These are phyloP conservation scores for Cutaneotrichosporon sp. DNA, from an alignment of 1,284 basidiomycete species.

Conservation along the genomic window DNA sequence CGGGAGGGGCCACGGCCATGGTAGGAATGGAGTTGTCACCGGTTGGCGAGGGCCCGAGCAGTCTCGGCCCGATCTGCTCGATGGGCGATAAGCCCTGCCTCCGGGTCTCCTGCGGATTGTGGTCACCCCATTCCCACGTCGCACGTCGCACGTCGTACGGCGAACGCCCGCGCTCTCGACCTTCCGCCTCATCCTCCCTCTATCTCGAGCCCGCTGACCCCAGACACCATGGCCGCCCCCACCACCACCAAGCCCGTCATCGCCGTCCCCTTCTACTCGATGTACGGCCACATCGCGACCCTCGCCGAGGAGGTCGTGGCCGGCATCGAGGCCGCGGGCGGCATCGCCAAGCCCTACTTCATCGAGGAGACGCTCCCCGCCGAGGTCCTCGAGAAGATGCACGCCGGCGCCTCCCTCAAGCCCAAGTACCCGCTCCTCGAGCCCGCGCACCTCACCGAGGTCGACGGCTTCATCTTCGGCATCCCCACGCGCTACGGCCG, in stretches of 20 bases:
- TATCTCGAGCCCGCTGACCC: background rate
- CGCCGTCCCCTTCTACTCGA: slow-evolving; percentile 78
- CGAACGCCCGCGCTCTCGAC: too few species aligned
- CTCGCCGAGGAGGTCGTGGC: slow-evolving; percentile 77
- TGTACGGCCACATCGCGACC: slow-evolving; percentile 76
- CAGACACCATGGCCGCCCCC: slow-evolving; percentile 5
- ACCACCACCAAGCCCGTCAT: slow-evolving; percentile 59
- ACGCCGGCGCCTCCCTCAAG: slow-evolving; percentile 60
- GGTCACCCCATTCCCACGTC: too few species aligned
- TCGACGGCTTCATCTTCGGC: slow-evolving; percentile 62
- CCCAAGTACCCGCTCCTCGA: slow-evolving; percentile 70
- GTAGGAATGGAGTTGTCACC: too few species aligned
- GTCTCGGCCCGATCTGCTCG: too few species aligned
- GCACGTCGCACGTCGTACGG: too few species aligned
- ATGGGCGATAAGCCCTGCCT: too few species aligned
- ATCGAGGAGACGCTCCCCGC: slow-evolving; percentile 75
- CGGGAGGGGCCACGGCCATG: too few species aligned
- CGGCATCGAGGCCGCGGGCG: slow-evolving; percentile 72
- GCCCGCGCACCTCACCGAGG: slow-evolving; percentile 65
- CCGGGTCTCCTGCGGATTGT: too few species aligned
- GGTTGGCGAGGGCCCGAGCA: too few species aligned
- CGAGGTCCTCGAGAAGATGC: slow-evolving; percentile 74
- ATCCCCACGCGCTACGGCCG: slow-evolving; percentile 73
- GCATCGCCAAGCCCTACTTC: slow-evolving; percentile 71
- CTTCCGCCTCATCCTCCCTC: background rate